phyloP scores from a whole-genome alignment of 2,329 filamentous ascomycete genomes.

The Gnomoniopsis smithogilvyi region DNA sequence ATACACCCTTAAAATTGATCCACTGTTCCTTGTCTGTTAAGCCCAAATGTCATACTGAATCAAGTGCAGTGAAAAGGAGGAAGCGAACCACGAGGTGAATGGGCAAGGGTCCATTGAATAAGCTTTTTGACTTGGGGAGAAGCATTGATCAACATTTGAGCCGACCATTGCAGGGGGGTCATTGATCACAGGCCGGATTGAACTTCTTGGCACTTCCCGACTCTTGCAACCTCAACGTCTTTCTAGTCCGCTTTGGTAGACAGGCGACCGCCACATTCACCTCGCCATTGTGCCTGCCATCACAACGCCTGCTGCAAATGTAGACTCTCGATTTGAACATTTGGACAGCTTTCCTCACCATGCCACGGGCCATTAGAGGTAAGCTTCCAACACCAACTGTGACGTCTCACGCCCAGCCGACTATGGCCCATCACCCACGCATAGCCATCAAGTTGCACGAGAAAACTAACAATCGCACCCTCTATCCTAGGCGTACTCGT shows the following conservation, averaged over 20 bases:
- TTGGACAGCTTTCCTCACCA: constrained; percentile 28
- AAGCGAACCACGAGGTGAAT: neutral
- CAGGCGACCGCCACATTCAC: no score
- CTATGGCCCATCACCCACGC: neutral
- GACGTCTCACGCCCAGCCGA: neutral
- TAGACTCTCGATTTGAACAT: no score
- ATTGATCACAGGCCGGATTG: neutral
- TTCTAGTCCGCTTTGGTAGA: neutral
- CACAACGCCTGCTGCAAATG: neutral
- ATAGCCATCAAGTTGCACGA: neutral
- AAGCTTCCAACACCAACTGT: constrained; percentile 14
- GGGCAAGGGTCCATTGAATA: constrained; percentile 8
- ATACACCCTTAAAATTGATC: no score
- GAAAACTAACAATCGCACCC: constrained; percentile 6
- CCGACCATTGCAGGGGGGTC: neutral
- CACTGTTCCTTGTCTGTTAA: no score
- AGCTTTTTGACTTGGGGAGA: constrained; percentile 5
- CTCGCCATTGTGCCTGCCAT: no score
- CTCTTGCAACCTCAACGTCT: neutral
- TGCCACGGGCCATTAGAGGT: constrained; percentile 59
- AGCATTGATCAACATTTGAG: neutral
- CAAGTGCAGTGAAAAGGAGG: neutral
- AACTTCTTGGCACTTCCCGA: neutral
- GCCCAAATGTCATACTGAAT: no score
- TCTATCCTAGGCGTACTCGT: constrained; percentile 63